Percentiles rank a stretch among this genome's conserved stretches.
phyloP scores from a whole-genome alignment of 768 basidiomycete species.

The Inosperma sp. region DNA sequence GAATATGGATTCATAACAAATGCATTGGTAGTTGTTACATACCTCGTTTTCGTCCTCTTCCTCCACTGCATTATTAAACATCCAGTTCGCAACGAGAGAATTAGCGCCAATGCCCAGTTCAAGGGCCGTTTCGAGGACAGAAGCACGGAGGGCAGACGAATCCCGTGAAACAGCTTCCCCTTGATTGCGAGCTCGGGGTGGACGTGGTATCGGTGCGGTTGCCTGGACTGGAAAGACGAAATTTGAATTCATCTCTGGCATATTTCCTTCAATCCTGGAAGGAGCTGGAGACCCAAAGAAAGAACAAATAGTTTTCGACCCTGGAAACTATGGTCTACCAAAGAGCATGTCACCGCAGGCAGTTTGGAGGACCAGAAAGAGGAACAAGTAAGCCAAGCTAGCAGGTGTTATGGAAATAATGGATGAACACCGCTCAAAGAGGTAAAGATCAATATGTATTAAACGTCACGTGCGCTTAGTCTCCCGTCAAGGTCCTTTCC shows the following conservation, averaged over 20 bases:
- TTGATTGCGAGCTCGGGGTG: constrained; percentile 12
- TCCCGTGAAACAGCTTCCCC: constrained; percentile 23
- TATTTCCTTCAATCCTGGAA: neutral
- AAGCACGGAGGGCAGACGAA: constrained; percentile 61
- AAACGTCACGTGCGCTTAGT: too few relatives aligned
- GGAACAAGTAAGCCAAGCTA: too few relatives aligned
- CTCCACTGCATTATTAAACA: constrained; percentile 57
- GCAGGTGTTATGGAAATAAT: too few relatives aligned
- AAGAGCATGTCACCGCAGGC: too few relatives aligned
- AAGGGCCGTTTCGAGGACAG: constrained; percentile 69
- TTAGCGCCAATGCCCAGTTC: constrained; percentile 60
- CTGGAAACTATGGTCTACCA: too few relatives aligned
- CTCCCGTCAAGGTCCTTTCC: too few relatives aligned
- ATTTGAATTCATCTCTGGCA: constrained; percentile 27
- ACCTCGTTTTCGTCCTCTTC: constrained; percentile 54
- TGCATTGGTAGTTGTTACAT: too few relatives aligned
- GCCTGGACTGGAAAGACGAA: constrained; percentile 31
- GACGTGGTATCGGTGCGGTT: constrained; percentile 21
- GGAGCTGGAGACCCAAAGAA: neutral
- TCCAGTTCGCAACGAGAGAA: constrained; percentile 61
- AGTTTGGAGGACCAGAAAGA: too few relatives aligned
- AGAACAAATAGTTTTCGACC: too few relatives aligned
- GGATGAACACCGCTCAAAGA: too few relatives aligned
- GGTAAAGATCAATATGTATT: too few relatives aligned
- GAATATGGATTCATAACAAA: too few relatives aligned